Base-by-base conservation (phyloP, 176 grass and related monocot genomes). In the Oryza rufipogon region DNA sequence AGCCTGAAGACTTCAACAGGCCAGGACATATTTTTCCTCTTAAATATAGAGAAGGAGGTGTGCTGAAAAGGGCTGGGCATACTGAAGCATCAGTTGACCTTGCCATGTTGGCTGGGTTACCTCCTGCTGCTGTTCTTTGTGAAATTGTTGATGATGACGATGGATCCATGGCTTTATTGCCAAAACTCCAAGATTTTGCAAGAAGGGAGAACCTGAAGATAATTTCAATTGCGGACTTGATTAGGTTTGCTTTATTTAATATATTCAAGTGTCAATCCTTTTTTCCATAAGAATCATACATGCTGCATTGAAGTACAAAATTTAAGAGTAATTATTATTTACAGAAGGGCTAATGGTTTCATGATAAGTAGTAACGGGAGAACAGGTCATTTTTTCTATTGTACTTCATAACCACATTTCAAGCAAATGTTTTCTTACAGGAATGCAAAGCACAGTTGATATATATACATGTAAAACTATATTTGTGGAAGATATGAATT, bases 71-170 rank as follows among this genome's bases (percentile, higher is more conserved):
- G 82, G 95, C 92, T 84, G 95, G 95, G 45, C 95, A 98, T 88
- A 97, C 95, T 66, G 92, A 95, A 89, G 95, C 95, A 84, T 97
- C 92, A 25, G 92, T 97, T 72, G 95, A 97, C 83, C 91, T 97
- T 65, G 92, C 95, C 15, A 68, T 95, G 84, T 81, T 97, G 65
- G 95, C 92, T 88, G 95, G 90, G 32, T 86, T 95, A 68, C 84
- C 90, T 28, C 95, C 92, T 81, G 86, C 84, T 81, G 92, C 88
- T 64, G 88, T 97, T 80, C 75, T 95, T 54, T 97, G 90, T 88
- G 95, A 97, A 88, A 91, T 97, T 81, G 95, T 97, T 38, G 91
- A 93, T 48, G 81, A 95, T 49, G 80, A 92, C 61, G 95, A 97
- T 84, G 95, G 92, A n/a, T 97, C 95, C 63, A 97, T 94, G 95